A percentile compares a stretch with the other conserved stretches of the same genome.
phyloP scores from a whole-genome alignment of 202 grass and related monocot genomes.

The Digitaria exilis region DNA sequence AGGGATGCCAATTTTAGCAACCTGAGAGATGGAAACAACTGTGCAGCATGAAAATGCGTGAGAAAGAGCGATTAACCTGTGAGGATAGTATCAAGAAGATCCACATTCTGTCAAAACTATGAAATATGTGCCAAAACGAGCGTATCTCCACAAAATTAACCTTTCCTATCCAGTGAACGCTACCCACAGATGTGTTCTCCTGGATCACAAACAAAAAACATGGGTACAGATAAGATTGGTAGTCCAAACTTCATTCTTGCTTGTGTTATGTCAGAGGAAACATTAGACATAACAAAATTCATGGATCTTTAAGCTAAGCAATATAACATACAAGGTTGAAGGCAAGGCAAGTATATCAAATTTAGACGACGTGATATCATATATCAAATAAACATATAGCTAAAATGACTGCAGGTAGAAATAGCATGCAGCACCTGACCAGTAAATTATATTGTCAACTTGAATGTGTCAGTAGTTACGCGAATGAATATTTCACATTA shows the following conservation, averaged over 20 bases:
- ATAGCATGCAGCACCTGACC: slow-evolving; percentile 12
- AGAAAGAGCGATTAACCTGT: slow-evolving; percentile 54
- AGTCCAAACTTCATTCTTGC: slow-evolving; percentile 24
- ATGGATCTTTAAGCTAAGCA: neutral
- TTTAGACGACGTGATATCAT: neutral
- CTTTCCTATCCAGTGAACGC: slow-evolving; percentile 85
- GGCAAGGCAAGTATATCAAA: slow-evolving; percentile 30
- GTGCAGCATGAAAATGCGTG: neutral
- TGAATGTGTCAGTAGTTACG: neutral
- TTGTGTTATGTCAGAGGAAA: slow-evolving; percentile 22
- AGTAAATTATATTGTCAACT: slow-evolving; percentile 15
- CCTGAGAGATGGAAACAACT: slow-evolving; percentile 11
- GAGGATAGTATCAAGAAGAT: slow-evolving; percentile 83
- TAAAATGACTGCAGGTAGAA: neutral
- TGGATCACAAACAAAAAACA: slow-evolving; percentile 44
- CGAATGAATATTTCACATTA: slow-evolving; percentile 16
- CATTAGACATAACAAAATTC: neutral
- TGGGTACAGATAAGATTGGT: slow-evolving; percentile 1
- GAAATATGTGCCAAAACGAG: slow-evolving; percentile 95
- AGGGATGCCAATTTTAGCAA: slow-evolving; percentile 26
- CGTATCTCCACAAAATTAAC: slow-evolving; percentile 94
- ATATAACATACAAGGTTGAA: too few relatives aligned
- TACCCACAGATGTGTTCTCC: slow-evolving; percentile 53
- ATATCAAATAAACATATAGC: neutral
- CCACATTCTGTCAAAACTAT: slow-evolving; percentile 94